phyloP scores from a whole-genome alignment of 495 filamentous ascomycete genomes.

The Melanomma pulvis-pyrius region DNA sequence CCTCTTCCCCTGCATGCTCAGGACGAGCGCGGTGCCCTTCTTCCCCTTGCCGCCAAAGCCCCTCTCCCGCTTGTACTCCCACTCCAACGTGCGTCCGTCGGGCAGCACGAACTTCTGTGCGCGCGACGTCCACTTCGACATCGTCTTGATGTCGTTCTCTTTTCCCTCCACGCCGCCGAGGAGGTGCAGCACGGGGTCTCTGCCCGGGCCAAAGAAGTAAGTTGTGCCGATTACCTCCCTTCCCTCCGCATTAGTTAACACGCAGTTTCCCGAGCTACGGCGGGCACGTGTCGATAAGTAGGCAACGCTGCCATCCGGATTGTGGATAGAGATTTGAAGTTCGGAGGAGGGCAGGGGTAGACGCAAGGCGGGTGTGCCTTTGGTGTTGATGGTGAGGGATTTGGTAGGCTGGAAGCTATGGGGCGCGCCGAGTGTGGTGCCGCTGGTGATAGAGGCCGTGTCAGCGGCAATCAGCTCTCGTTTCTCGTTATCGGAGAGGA shows the following conservation, averaged over 20 bases:
- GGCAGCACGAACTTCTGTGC: slow-evolving; percentile 46
- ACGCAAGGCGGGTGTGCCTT: slow-evolving; percentile 50
- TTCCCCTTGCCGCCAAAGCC: slow-evolving; percentile 33
- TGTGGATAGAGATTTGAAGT: slow-evolving; percentile 52
- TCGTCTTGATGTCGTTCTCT: slow-evolving; percentile 43
- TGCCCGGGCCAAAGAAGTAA: slow-evolving; percentile 56
- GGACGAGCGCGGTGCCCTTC: slow-evolving; percentile 5
- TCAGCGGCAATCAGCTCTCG: slow-evolving; percentile 25
- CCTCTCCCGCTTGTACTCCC: slow-evolving; percentile 51
- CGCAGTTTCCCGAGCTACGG: slow-evolving; percentile 50
- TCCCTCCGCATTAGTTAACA: slow-evolving; percentile 37
- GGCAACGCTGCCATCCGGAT: slow-evolving; percentile 41
- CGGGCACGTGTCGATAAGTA: slow-evolving; percentile 52
- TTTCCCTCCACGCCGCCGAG: slow-evolving; percentile 14
- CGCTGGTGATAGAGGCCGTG: slow-evolving; percentile 22
- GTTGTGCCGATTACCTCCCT: slow-evolving; percentile 48
- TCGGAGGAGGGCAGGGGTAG: slow-evolving; percentile 50
- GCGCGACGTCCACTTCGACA: slow-evolving; percentile 46
- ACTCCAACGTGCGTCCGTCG: slow-evolving; percentile 50
- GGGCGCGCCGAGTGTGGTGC: slow-evolving; percentile 14
- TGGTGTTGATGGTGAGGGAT: slow-evolving; percentile 52
- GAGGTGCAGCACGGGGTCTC: slow-evolving; percentile 41
- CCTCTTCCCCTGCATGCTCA: slow-evolving; percentile 18
- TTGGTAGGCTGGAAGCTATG: slow-evolving; percentile 44
- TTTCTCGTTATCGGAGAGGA: slow-evolving; percentile 22